Evolutionary conservation across 2,329 filamentous ascomycete genomes (phyloP).

Genomic region (Penicillium oxalicum): DNA sequence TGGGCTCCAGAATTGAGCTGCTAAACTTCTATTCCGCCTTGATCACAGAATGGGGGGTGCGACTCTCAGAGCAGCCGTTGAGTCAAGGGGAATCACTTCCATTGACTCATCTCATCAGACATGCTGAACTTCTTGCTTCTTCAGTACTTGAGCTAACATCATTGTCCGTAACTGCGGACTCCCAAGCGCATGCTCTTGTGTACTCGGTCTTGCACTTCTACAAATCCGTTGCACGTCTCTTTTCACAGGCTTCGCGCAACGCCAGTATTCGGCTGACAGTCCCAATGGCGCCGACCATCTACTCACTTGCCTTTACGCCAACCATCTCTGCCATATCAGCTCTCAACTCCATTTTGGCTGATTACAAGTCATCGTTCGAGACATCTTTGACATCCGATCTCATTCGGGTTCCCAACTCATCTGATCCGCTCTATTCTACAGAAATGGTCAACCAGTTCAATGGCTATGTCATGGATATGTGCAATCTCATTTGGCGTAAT

Average conservation of each 20-base stretch:
- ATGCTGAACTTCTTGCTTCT: slow-evolving; percentile 50
- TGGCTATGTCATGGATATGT: slow-evolving; percentile 78
- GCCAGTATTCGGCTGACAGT: slow-evolving; percentile 59
- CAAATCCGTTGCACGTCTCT: slow-evolving; percentile 55
- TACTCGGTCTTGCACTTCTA: slow-evolving; percentile 62
- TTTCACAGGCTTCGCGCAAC: slow-evolving; percentile 48
- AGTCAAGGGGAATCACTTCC: slow-evolving; percentile 24
- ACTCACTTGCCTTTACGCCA: slow-evolving; percentile 62
- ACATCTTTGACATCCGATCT: slow-evolving; percentile 45
- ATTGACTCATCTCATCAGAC: slow-evolving; percentile 45
- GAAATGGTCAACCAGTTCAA: slow-evolving; percentile 67
- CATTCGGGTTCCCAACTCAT: slow-evolving; percentile 28
- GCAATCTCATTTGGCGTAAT: slow-evolving; percentile 74
- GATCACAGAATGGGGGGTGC: slow-evolving; percentile 50
- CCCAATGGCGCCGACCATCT: slow-evolving; percentile 62
- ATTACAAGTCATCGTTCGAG: slow-evolving; percentile 71
- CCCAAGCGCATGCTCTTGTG: slow-evolving; percentile 30
- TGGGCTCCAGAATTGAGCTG: slow-evolving; percentile 53
- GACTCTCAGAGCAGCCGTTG: slow-evolving; percentile 26
- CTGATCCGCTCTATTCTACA: slow-evolving; percentile 47
- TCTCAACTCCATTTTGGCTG: slow-evolving; percentile 62
- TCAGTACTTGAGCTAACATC: slow-evolving; percentile 53
- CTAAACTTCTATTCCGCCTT: slow-evolving; percentile 63
- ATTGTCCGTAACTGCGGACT: slow-evolving; percentile 19
- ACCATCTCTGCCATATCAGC: slow-evolving; percentile 61